phyloP scores from a whole-genome alignment of 2,329 filamentous ascomycete genomes.

The Beauveria scarabaeidicola region DNA sequence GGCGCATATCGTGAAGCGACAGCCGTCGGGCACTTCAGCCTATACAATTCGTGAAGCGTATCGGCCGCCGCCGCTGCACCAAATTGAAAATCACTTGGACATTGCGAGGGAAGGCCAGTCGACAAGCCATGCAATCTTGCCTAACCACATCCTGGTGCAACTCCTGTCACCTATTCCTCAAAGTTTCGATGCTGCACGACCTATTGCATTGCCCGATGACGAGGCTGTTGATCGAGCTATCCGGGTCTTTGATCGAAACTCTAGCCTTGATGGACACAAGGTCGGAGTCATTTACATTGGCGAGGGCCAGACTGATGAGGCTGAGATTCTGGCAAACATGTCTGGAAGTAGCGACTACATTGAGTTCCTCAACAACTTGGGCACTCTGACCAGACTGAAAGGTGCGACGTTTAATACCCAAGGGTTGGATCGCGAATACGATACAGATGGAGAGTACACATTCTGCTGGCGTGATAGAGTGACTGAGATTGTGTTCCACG shows the following conservation, averaged over 20 bases:
- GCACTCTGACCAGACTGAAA: slow-evolving; percentile 71
- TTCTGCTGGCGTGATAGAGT: slow-evolving; percentile 94
- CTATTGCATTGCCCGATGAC: slow-evolving; percentile 64
- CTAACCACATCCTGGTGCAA: slow-evolving; percentile 65
- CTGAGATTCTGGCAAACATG: slow-evolving; percentile 78
- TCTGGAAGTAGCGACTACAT: slow-evolving; percentile 83
- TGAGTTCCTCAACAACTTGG: slow-evolving; percentile 73
- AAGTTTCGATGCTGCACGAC: slow-evolving; percentile 50
- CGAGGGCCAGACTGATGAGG: slow-evolving; percentile 73
- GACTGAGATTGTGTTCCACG: slow-evolving; percentile 91
- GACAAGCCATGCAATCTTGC: slow-evolving; percentile 54
- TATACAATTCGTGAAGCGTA: slow-evolving; percentile 54
- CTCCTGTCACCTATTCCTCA: slow-evolving; percentile 57
- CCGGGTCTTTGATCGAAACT: slow-evolving; percentile 72
- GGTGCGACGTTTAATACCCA: slow-evolving; percentile 87
- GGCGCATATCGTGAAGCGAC: slow-evolving; percentile 62
- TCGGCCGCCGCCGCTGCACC: slow-evolving; percentile 48
- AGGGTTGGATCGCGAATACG: slow-evolving; percentile 69
- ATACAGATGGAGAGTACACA: slow-evolving; percentile 77
- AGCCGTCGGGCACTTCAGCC: slow-evolving; percentile 58
- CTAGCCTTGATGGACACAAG: slow-evolving; percentile 91
- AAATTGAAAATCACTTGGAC: slow-evolving; percentile 40
- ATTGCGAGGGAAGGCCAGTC: slow-evolving; percentile 41
- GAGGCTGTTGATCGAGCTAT: slow-evolving; percentile 68
- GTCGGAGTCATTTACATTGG: slow-evolving; percentile 91